Evolutionary conservation across 1,284 basidiomycete species (phyloP), one percentile per base, ranked within the genome.

Genomic region (Phlebopus sp.): DNA sequence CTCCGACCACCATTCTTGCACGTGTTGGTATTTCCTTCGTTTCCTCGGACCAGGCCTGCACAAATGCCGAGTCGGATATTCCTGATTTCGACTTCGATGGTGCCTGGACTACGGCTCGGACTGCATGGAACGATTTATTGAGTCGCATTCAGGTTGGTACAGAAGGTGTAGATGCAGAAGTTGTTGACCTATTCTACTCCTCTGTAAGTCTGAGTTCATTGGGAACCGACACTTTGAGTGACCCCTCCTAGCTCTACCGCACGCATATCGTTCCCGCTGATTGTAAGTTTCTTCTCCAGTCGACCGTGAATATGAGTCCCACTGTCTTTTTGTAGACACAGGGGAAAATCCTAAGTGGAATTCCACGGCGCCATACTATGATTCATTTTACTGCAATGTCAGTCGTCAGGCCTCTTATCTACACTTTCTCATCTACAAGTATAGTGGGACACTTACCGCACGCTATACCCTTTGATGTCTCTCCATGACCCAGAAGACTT

Each of bases 341-440:
- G 82, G 78, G n/a, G 84, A 86, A 61, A 86, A 85, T 54, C 81
- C 82, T 0, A 71, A 73, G 30, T 85, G 82, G 79, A 74, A 75
- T 38, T 84, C 82, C 0, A 74, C 71, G 0, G 81, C 84, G 54
- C 82, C 82, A 1, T 84, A 83, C 53, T 85, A 73, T 49, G 82
- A 86, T 54, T 83, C 82, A 0, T 76, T 82, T 49, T 87, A 84
- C 56, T 86, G 83, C 63, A 85, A 84, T 51, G 80, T 81, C 51
- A 21, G 75, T 59, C 6, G 34, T 48, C n/a, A 25, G 43, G 43
- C 19, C 18, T 37, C 37, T 37, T 14, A 3, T 21, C 19, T 13
- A 18, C 21, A 44, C 19, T 13, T 11, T 35, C 10, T 14, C 49
- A 9, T 32, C 19, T 14, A 3, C 21, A 19, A 30, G 21, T 31